phyloP scores from a whole-genome alignment of 805 yeast genomes.

The Cyberlindnera amylophila region DNA sequence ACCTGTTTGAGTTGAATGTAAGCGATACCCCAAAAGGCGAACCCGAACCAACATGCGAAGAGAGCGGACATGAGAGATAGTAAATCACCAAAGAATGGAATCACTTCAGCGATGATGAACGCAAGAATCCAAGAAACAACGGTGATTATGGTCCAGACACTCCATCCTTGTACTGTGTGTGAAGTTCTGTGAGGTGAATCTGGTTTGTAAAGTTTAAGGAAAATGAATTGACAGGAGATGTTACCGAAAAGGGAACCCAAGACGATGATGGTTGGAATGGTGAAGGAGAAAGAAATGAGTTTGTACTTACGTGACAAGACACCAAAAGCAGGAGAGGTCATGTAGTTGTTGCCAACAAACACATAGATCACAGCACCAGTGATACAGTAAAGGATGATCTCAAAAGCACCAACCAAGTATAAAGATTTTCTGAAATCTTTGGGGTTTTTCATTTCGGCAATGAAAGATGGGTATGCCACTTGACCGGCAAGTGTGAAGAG shows the following conservation, averaged over 20 bases:
- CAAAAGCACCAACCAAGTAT: slow-evolving; percentile 44
- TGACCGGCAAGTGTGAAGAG: slow-evolving; percentile 61
- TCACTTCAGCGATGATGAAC: slow-evolving; percentile 54
- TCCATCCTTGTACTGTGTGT: slow-evolving; percentile 51
- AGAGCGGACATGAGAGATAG: slow-evolving; percentile 55
- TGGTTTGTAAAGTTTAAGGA: slow-evolving; percentile 40
- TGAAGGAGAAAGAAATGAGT: slow-evolving; percentile 53
- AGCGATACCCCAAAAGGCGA: slow-evolving; percentile 58
- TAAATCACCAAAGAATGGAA: slow-evolving; percentile 56
- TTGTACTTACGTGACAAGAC: slow-evolving; percentile 38
- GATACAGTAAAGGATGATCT: slow-evolving; percentile 44
- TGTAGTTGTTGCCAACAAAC: slow-evolving; percentile 48
- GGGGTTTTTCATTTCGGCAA: slow-evolving; percentile 54
- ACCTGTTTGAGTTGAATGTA: slow-evolving; percentile 40
- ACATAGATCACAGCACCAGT: slow-evolving; percentile 55
- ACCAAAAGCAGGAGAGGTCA: slow-evolving; percentile 57
- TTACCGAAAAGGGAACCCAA: slow-evolving; percentile 52
- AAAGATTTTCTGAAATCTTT: slow-evolving; percentile 53
- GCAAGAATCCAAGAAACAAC: slow-evolving; percentile 46
- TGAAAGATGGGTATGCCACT: slow-evolving; percentile 57
- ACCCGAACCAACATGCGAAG: slow-evolving; percentile 62
- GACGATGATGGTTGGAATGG: slow-evolving; percentile 53
- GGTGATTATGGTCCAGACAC: slow-evolving; percentile 43
- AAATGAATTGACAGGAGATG: slow-evolving; percentile 49
- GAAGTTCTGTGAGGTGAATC: slow-evolving; percentile 39